phyloP scores from a whole-genome alignment of 2,329 filamentous ascomycete species.

The Pseudonectria buxi region DNA sequence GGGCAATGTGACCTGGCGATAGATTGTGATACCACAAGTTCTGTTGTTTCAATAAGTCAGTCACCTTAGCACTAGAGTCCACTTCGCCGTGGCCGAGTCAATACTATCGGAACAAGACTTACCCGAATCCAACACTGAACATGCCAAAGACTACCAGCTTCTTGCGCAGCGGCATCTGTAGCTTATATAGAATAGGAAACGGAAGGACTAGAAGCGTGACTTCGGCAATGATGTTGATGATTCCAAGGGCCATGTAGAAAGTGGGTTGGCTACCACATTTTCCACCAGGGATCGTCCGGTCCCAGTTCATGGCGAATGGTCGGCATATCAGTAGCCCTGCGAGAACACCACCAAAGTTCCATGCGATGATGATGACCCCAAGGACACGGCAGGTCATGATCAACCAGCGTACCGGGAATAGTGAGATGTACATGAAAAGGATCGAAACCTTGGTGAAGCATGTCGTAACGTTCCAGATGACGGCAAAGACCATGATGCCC shows the following conservation, averaged over 20 bases:
- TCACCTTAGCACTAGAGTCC: too few relatives aligned
- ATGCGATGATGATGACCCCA: background rate
- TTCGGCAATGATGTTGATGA: constrained; percentile 1
- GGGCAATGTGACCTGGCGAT: background rate
- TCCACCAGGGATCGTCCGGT: background rate
- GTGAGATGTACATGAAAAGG: background rate
- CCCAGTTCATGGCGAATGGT: constrained; percentile 1
- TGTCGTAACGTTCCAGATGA: background rate
- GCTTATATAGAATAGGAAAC: background rate
- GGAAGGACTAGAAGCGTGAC: background rate
- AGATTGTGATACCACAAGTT: background rate
- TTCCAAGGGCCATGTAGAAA: background rate
- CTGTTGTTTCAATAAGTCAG: background rate
- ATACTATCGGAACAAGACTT: background rate
- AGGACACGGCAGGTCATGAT: background rate
- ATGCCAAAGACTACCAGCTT: constrained; percentile 1
- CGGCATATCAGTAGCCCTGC: background rate
- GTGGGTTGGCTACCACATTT: constrained; percentile 1
- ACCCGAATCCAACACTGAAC: constrained; percentile 1
- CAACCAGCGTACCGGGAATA: background rate
- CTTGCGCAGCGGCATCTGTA: constrained; percentile 1
- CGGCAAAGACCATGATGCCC: constrained; percentile 1
- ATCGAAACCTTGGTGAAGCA: constrained; percentile 1
- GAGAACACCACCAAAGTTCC: constrained; percentile 1
- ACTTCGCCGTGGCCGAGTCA: too few relatives aligned